Evolutionary conservation across 2,329 filamentous ascomycete species (phyloP), one percentile per base, ranked within the genome.

Genomic region (Orbilia javanica): DNA sequence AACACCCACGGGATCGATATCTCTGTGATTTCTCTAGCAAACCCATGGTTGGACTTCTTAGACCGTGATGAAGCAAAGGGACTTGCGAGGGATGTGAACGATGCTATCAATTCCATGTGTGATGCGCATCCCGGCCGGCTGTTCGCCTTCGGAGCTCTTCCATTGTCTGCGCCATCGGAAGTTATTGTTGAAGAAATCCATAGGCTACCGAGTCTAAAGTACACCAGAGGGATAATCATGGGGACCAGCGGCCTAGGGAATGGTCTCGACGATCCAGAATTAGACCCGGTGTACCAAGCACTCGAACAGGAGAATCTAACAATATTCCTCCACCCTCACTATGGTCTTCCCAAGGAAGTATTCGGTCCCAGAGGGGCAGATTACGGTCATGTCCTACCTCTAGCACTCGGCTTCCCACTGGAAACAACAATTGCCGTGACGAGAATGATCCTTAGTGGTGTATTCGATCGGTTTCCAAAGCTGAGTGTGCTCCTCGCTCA

Each of bases 1-100:
- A 88, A 93, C 83, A 88, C 87, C 15, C 94, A 97, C 85, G 86
- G 86, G 66, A 97, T 97, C 83, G 88, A 92, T 84, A 90, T 91
- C 80, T 96, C 92, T 0, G 92, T 97, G 63, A 90, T 97, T 79
- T 96, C 93, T 0, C 89, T 97, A 22, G 94, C 94, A 13, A 97
- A 97, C 82, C 94, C 94, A 0, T 97, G 94, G 94, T 88, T 97
- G 1, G 94, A 97, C 84, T 97, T 97, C 83, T 85, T 97, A 0
- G 83, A 86, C 8, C 83, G 89, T 0, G 83, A 86, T 3, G 88
- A 91, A 80, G 92, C 92, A 0, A 88, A 88, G 1, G 83, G 84
- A 31, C 89, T 90, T 60, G 93, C 93, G 0, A 82, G 85, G 66
- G 86, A 86, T 0, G 90, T 97, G 83, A 97, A 97, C 83, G 86